Evolutionary conservation across 306 rosid genomes (phyloP).

Genomic region (Medicago arabica): DNA sequence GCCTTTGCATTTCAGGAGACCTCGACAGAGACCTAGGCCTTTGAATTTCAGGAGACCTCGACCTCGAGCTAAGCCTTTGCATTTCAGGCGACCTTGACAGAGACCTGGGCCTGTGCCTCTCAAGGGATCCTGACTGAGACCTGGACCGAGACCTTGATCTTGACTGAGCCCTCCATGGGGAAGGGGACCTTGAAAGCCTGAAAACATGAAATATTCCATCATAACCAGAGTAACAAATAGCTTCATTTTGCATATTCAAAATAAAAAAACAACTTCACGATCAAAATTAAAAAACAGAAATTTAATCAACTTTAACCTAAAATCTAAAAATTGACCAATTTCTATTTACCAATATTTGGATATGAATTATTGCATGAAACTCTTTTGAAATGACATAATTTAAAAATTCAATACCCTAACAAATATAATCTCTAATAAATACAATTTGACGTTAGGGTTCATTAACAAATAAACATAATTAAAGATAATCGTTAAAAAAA

Average conservation of each 20-base stretch:
- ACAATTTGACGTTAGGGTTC: not conserved
- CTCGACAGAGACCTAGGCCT: constrained; percentile 66
- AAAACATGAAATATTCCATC: not conserved
- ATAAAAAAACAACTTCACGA: not conserved
- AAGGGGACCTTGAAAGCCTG: constrained; percentile 83
- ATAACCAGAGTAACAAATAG: not conserved
- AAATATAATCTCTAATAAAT: not conserved
- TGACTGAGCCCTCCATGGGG: constrained; percentile 83
- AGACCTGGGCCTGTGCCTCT: constrained; percentile 41
- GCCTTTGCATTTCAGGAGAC: constrained; percentile 52
- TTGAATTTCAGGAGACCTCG: constrained; percentile 61
- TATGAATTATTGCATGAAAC: not conserved
- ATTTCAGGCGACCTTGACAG: constrained; percentile 53
- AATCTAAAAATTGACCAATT: not conserved
- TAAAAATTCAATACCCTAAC: not conserved
- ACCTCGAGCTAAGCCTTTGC: constrained; percentile 52
- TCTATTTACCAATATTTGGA: not conserved
- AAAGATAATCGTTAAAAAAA: not conserved
- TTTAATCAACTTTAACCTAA: not conserved
- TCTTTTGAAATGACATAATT: not conserved
- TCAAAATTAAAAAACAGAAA: not conserved
- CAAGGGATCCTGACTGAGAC: constrained; percentile 49
- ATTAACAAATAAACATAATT: constrained; percentile 1
- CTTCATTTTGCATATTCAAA: not conserved
- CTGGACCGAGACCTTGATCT: constrained; percentile 68